Base-by-base conservation (phyloP, 1,284 basidiomycete genomes). In the Cutaneotrichosporon mucoides region DNA sequence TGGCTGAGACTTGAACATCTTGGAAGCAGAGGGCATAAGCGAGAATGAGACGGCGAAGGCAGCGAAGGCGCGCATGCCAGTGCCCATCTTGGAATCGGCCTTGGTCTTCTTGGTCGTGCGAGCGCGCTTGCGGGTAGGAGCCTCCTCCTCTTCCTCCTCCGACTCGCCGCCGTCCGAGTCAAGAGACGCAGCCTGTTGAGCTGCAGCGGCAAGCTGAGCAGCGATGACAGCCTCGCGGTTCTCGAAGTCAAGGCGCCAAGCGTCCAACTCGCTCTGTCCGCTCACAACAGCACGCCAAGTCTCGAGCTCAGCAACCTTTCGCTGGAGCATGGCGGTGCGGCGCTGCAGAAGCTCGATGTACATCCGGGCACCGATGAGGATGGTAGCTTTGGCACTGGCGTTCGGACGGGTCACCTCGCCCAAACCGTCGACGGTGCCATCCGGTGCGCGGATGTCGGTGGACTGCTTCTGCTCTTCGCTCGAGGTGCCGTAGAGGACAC, bases 371-470 rank as follows among this genome's bases (percentile, higher is more conserved):
- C 76, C 77, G 35, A 74, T 66, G 44, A 79, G 66, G 43, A 79
- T 73, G 16, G 77, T 79, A 40, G 76, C 72, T 61, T 79, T 79
- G 35, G 76, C 73, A 60, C 68, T 71, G 1, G 75, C 73, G 52
- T 76, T 79, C 4, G 77, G 77, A 24, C 76, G 69, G 0, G 73
- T 73, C 24, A 79, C 67, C 56, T 75, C 72, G 37, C 73, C 73
- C 2, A 79, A 60, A n/a, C 77, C 77, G 48, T 76, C 77, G 15
- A 79, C 72, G 1, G 73, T 74, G 0, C 77, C 77, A 50, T 77
- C 72, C 2, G 66, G 55, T 2, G 72, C 73, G 6, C 68, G 64
- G 34, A 71, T 63, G 62, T 79, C 77, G 6, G 73, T 69, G 24
- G 24, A 24, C 10, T 51, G 59, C 42, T 65, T 63, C 65, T 79